phyloP scores from a whole-genome alignment of 176 grass and related monocot genomes.

The Avena insularis region DNA sequence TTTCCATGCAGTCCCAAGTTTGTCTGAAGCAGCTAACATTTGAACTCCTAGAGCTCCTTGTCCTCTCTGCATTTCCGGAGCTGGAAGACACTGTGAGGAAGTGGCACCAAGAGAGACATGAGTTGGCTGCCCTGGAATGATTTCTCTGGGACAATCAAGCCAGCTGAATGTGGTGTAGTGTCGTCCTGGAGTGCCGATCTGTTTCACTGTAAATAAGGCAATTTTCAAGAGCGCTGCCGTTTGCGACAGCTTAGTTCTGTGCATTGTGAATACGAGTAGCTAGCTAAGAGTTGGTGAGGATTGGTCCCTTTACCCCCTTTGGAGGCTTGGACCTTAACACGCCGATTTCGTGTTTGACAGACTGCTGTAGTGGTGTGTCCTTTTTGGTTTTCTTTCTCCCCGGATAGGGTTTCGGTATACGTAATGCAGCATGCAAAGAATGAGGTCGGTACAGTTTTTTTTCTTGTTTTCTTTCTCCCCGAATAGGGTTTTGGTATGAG shows the following conservation, averaged over 20 bases:
- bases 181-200: neutral
- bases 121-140: slow-evolving; percentile 29
- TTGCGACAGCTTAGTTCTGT: neutral
- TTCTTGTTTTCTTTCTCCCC: too few relatives aligned
- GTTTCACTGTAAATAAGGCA: slow-evolving; percentile 53
- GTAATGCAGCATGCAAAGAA: slow-evolving; percentile 22
- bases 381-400: neutral
- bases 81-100: slow-evolving; percentile 68
- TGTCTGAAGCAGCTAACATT: slow-evolving; percentile 92
- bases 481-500: too few relatives aligned
- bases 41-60: slow-evolving; percentile 86
- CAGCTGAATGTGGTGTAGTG: neutral
- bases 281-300: slow-evolving; percentile 21
- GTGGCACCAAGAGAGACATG: slow-evolving; percentile 72
- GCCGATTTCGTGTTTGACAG: slow-evolving; percentile 4
- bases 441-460: neutral
- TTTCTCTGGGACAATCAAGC: neutral
- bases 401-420: slow-evolving; percentile 34
- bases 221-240: neutral
- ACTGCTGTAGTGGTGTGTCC: neutral
- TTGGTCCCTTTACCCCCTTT: slow-evolving; percentile 2
- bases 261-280: slow-evolving; percentile 58
- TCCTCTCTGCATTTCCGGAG: slow-evolving; percentile 82
- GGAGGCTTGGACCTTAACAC: neutral
- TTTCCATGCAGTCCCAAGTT: slow-evolving; percentile 71